Base-by-base conservation (phyloP, 495 filamentous ascomycete genomes). In the Penicillium pulvis region DNA sequence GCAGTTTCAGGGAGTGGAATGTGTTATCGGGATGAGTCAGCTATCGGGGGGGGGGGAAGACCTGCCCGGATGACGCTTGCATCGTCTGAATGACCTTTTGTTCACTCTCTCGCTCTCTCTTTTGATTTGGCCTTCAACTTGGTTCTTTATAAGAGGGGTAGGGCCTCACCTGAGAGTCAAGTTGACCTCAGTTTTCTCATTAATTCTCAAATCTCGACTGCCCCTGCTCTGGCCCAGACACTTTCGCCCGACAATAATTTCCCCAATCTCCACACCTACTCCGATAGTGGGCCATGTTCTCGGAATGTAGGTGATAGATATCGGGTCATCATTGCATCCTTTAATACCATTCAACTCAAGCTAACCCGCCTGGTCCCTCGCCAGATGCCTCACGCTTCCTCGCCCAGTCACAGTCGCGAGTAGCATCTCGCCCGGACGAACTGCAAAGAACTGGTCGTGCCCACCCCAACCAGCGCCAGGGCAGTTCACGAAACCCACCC, bases 331-430 rank as follows among this genome's bases (percentile, higher is more conserved):
- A 17, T n/a, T 8, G 17, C 16, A 41, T 3, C 14, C 4, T 41
- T 41, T 41, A 23, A 26, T 23, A 17, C 47, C 23, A 17, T 24
- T n/a, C 46, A 17, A 10, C 12, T 47, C 11, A 28, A 19, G 19
- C 49, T 55, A 30, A 54, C 41, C 10, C 35, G 9, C 16, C 14
- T 4, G 43, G 3, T 28, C 19, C 24, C 10, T 17, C 2, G 7
- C 4, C 33, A 98, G 94, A 98, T 89, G 94, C 94, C 64, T 98
- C 95, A 53, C 89, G 88, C 51, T 98, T 98, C 71, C 87, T 98
- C 60, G 92, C 94, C 50, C 94, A 98, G 83, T 98, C 94, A 53
- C 93, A 97, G 77, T 96, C 94, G 35, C 87, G 92, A 51, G 75
- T 91, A 83, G 81, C 75, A 79, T 88, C 71, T 73, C 85, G 86